Percentiles rank a stretch among this genome's conserved stretches.
These are phyloP conservation scores for Schizonepeta tenuifolia DNA, from an alignment of 257 asterid genomes.

Conservation along the genomic window DNA sequence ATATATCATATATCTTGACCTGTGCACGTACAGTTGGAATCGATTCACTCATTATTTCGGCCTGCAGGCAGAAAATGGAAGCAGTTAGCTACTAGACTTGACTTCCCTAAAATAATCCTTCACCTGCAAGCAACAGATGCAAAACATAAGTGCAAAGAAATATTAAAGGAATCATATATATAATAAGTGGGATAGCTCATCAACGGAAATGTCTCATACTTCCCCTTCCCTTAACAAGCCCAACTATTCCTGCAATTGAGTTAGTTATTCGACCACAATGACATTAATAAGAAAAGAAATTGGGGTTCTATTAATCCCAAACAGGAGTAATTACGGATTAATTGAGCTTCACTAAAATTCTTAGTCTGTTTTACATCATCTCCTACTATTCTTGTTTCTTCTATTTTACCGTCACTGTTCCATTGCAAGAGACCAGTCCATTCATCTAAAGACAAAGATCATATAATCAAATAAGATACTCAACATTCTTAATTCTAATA, in stretches of 20 bases:
- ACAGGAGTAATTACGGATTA: too few species aligned
- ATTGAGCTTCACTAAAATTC: too few species aligned
- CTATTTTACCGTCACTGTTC: too few species aligned
- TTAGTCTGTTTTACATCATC: too few species aligned
- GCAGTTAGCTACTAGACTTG: conserved; percentile 26
- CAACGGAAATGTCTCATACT: conserved; percentile 57
- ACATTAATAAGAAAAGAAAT: not conserved
- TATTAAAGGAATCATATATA: not conserved
- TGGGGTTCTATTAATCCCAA: too few species aligned
- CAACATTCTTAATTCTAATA: too few species aligned
- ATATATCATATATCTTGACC: conserved; percentile 14
- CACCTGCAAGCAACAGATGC: conserved; percentile 39
- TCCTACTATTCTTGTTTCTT: too few species aligned
- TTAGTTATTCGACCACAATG: conserved; percentile 23
- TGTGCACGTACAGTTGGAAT: conserved; percentile 18
- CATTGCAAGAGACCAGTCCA: too few species aligned
- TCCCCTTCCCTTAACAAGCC: conserved; percentile 72
- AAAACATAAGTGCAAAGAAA: conserved; percentile 14
- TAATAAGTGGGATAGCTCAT: conserved; percentile 57
- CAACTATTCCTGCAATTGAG: conserved; percentile 73
- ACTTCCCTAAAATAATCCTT: too few species aligned
- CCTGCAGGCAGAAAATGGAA: conserved; percentile 9
- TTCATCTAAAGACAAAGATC: too few species aligned
- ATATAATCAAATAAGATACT: too few species aligned
- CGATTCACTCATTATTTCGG: conserved; percentile 16